Base-by-base conservation (phyloP, 805 yeast species). In the Candida coleopterorum region DNA sequence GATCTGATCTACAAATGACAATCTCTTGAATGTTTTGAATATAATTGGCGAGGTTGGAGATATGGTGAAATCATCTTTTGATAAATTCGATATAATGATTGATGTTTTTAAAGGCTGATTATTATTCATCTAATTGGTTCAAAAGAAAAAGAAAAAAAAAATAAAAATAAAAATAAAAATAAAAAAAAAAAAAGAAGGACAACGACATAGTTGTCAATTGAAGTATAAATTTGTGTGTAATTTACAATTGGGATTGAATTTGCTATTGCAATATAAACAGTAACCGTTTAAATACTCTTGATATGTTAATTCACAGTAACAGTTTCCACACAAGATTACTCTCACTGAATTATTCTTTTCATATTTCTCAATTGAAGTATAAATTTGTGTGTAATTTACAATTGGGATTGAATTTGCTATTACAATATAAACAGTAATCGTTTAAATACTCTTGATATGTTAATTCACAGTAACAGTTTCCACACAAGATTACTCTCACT, bases 211-310 rank as follows among this genome's bases (percentile, higher is more conserved):
- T n/a, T n/a, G n/a, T n/a, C n/a, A n/a, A n/a, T n/a, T n/a, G n/a
- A n/a, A 67, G 44, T 67, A 67, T 11, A 64, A 34, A 26, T 53
- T 40, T 38, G 62, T 61, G 43, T 67, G 72, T 7, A 46, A 41
- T n/a, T 56, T 42, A 42, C 72, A 67, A 3, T 53, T 53, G 2
- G 69, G 68, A 43, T 67, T 67, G 43, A 66, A 66, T 7, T 26
- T 22, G 1, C 56, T 46, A 1, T 26, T 26, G 41, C 72, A 66
- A 23, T 37, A 30, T 2, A 39, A 12, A 35, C 72, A 66, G 6
- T 16, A 12, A 11, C 32, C 11, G 12, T 46, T 42, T 24, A 29
- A 24, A 18, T 66, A 66, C 42, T 62, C 49, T 1, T 30, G 36
- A 36, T 60, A 63, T 1, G 58, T 51, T 37, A 62, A 39, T 34